Percentiles rank a stretch among this genome's conserved stretches.
phyloP scores from a whole-genome alignment of 108 stramenopile genomes.

The Aurantiochytrium sp. region DNA sequence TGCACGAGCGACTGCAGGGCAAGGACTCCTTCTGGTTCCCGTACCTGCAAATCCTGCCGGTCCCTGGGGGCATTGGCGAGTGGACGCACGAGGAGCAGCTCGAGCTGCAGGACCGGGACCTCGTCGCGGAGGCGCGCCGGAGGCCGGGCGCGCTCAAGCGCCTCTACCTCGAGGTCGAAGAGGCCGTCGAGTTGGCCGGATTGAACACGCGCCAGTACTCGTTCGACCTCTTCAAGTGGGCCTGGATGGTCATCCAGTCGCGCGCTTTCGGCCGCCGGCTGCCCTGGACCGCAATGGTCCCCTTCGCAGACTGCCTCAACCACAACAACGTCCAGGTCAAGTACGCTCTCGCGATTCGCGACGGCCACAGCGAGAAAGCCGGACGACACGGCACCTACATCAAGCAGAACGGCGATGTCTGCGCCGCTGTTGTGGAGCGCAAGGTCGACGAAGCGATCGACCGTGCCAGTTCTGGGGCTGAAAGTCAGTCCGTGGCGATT shows the following conservation, averaged over 20 bases:
- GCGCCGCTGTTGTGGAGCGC: neutral
- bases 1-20: conserved; percentile 49
- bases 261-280: conserved; percentile 62
- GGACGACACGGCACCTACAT: conserved; percentile 26
- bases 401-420: conserved; percentile 38
- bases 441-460: no score
- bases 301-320: conserved; percentile 65
- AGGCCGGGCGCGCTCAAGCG: conserved; percentile 14
- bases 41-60: conserved; percentile 51
- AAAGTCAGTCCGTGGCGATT: no score
- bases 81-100: conserved; percentile 42
- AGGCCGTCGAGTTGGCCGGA: neutral
- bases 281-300: conserved; percentile 62
- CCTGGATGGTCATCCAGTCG: conserved; percentile 56
- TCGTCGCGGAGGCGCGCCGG: conserved; percentile 15
- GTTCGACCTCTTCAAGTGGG: conserved; percentile 48
- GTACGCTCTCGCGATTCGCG: conserved; percentile 36
- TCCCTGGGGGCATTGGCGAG: conserved; percentile 34
- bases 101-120: conserved; percentile 47
- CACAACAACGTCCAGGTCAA: conserved; percentile 57
- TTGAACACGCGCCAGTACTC: conserved; percentile 33
- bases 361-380: neutral
- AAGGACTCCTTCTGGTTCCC: conserved; percentile 54
- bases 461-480: no score
- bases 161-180: conserved; percentile 34